Percentiles rank a stretch among this genome's conserved stretches.
phyloP scores from a whole-genome alignment of 75 land plant genomes.

The Larix kaempferi region DNA sequence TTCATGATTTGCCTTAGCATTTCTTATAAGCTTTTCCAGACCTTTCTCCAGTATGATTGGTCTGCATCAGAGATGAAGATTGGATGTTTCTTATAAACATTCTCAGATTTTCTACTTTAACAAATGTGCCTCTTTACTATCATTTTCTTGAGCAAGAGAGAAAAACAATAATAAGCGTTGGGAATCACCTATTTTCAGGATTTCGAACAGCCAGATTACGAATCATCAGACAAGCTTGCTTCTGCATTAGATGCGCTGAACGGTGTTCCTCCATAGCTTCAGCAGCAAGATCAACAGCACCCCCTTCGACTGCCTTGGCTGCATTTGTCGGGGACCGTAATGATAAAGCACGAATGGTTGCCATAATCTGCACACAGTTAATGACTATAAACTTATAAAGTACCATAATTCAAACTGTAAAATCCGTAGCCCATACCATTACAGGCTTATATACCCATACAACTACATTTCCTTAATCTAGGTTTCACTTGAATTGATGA shows the following conservation, averaged over 20 bases:
- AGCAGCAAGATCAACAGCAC: slow-evolving; percentile 74
- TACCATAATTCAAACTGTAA: not conserved
- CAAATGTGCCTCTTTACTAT: not conserved
- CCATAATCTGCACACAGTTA: slow-evolving; percentile 53
- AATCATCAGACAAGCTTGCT: slow-evolving; percentile 82
- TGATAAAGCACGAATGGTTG: slow-evolving; percentile 55
- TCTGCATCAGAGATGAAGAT: slow-evolving; percentile 35
- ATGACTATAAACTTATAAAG: no score
- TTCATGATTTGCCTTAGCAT: slow-evolving; percentile 70
- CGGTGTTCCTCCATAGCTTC: slow-evolving; percentile 77
- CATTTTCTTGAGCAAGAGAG: no score
- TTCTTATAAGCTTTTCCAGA: slow-evolving; percentile 69
- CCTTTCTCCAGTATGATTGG: slow-evolving; percentile 66
- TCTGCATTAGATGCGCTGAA: slow-evolving; percentile 59
- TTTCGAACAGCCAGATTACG: slow-evolving; percentile 89
- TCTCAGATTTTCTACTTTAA: not conserved
- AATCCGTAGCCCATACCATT: not conserved
- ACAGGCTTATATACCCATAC: not conserved
- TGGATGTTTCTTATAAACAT: not conserved
- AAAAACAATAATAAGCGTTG: not conserved
- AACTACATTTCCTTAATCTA: not conserved
- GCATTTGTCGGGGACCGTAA: slow-evolving; percentile 85
- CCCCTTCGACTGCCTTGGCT: slow-evolving; percentile 78
- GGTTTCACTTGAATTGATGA: not conserved
- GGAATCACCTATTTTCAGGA: slow-evolving; percentile 78